These are phyloP conservation scores for Solanum clarkiae DNA, from an alignment of 257 asterid genomes.

Conservation along the genomic window DNA sequence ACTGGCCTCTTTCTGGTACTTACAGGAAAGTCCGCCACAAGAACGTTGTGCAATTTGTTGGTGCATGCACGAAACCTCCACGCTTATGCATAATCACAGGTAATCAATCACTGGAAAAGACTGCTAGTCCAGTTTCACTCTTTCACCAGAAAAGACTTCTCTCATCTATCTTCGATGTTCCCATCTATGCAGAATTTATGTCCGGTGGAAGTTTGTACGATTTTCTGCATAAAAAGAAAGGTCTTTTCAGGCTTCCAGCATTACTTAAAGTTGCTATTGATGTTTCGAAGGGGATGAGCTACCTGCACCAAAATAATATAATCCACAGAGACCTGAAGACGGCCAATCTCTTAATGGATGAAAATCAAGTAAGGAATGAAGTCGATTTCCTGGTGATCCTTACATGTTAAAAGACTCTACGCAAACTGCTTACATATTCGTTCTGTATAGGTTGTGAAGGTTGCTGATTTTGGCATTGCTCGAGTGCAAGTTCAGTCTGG, in stretches of 20 bases:
- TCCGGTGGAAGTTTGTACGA: conserved; percentile 83
- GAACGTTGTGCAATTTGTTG: conserved; percentile 77
- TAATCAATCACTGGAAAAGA: conserved; percentile 11
- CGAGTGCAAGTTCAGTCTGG: conserved; percentile 73
- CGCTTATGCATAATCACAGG: conserved; percentile 80
- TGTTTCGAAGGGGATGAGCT: conserved; percentile 88
- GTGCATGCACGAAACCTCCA: conserved; percentile 85
- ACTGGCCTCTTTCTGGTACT: neutral
- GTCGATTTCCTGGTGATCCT: neutral
- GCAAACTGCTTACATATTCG: neutral
- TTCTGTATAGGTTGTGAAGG: conserved; percentile 60
- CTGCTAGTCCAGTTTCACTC: neutral
- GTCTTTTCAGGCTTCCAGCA: conserved; percentile 49
- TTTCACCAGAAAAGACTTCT: neutral
- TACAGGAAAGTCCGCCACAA: conserved; percentile 83
- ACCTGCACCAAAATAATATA: conserved; percentile 70
- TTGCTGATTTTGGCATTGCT: conserved; percentile 87
- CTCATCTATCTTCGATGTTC: neutral
- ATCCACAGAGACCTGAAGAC: conserved; percentile 87
- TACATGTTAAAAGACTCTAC: neutral
- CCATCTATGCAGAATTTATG: conserved; percentile 51
- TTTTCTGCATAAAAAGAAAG: conserved; percentile 62
- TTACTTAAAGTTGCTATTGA: conserved; percentile 58
- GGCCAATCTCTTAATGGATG: conserved; percentile 80
- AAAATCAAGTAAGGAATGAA: conserved; percentile 43